Percentiles rank a stretch among this genome's conserved stretches.
These are phyloP conservation scores for Suhomyces tanzawaensis DNA, from an alignment of 805 yeast genomes.

Conservation along the genomic window DNA sequence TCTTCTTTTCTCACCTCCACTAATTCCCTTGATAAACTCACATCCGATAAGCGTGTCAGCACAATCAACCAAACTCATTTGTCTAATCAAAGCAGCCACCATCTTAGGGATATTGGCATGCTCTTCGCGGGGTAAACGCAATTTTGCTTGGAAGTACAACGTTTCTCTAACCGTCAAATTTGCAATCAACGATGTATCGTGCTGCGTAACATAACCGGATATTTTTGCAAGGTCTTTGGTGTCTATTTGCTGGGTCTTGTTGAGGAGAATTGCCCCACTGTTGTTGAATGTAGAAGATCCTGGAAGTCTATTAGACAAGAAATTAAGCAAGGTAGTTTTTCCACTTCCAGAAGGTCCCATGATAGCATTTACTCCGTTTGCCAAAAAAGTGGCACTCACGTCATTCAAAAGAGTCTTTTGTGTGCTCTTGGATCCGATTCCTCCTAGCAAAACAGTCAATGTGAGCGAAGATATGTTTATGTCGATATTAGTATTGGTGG, in stretches of 20 bases:
- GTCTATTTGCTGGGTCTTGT: constrained; percentile 23
- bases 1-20: constrained; percentile 68
- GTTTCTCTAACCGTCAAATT: constrained; percentile 78
- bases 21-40: constrained; percentile 36
- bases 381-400: constrained; percentile 51
- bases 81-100: constrained; percentile 59
- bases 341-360: constrained; percentile 86
- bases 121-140: constrained; percentile 51
- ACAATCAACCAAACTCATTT: constrained; percentile 70
- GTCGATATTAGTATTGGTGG: background rate
- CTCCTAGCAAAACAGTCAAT: constrained; percentile 7
- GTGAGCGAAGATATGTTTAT: constrained; percentile 7
- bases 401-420: constrained; percentile 29
- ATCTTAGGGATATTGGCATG: constrained; percentile 42
- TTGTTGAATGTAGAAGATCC: constrained; percentile 18
- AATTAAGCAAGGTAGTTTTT: constrained; percentile 64
- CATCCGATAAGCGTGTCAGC: constrained; percentile 60
- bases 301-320: constrained; percentile 57
- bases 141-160: constrained; percentile 62
- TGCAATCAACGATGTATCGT: constrained; percentile 69
- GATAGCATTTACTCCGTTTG: constrained; percentile 63
- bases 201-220: constrained; percentile 80
- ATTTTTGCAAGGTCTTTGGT: constrained; percentile 25
- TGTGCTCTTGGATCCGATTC: background rate
- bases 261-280: constrained; percentile 27